A percentile compares a stretch with the other conserved stretches of the same genome.
These are phyloP conservation scores for Fistulifera pelliculosa DNA, from an alignment of 108 stramenopile species.

Conservation along the genomic window DNA sequence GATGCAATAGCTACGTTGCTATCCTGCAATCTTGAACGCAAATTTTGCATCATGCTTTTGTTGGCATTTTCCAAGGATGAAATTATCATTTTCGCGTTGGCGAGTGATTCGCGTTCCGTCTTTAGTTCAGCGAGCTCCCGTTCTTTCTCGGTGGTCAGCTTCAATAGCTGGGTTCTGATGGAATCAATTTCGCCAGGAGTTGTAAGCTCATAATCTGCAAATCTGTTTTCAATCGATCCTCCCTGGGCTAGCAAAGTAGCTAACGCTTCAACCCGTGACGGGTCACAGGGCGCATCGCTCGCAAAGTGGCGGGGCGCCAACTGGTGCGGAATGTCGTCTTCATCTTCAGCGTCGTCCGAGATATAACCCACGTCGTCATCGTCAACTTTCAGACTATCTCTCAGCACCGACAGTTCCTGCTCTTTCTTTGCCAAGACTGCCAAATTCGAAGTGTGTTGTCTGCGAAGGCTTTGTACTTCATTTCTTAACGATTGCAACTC, in stretches of 20 bases:
- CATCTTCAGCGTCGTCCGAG: constrained; percentile 44
- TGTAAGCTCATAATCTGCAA: neutral
- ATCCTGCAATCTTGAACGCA: constrained; percentile 43
- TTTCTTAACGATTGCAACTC: too few relatives aligned
- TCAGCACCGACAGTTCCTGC: constrained; percentile 35
- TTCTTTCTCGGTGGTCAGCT: neutral
- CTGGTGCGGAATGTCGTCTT: constrained; percentile 12
- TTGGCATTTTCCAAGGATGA: constrained; percentile 55
- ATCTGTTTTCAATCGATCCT: neutral
- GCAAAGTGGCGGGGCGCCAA: neutral
- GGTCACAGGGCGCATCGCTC: neutral
- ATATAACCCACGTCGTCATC: constrained; percentile 40
- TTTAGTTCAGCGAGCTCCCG: constrained; percentile 16
- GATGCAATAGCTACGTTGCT: constrained; percentile 45
- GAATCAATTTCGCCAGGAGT: neutral
- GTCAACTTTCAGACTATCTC: constrained; percentile 37
- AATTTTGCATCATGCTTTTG: constrained; percentile 55
- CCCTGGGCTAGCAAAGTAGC: constrained; percentile 13
- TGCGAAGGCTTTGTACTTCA: constrained; percentile 14
- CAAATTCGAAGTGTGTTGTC: constrained; percentile 27
- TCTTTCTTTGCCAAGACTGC: constrained; percentile 47
- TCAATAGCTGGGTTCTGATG: neutral
- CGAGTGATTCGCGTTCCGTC: constrained; percentile 33
- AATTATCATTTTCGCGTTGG: constrained; percentile 67
- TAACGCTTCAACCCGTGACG: constrained; percentile 12